These are phyloP conservation scores for Wolfiporia cocos DNA, from an alignment of 1,284 basidiomycete species.

Conservation along the genomic window DNA sequence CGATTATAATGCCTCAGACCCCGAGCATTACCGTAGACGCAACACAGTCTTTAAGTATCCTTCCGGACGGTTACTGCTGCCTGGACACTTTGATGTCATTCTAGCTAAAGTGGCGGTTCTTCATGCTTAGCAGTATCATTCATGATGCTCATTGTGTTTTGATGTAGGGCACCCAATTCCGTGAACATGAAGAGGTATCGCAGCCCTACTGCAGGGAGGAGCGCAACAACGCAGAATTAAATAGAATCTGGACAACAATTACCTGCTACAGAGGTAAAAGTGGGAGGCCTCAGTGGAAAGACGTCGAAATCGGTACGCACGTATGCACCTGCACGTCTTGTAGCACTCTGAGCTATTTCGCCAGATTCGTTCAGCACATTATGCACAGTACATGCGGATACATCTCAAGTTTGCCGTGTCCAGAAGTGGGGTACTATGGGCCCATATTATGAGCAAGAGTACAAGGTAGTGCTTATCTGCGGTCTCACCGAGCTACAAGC, in stretches of 20 bases:
- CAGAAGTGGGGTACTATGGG: conserved; percentile 12
- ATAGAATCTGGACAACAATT: no score
- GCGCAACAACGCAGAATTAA: no score
- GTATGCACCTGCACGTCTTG: neutral
- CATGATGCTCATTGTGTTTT: neutral
- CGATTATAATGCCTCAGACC: conserved; percentile 23
- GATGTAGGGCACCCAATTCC: neutral
- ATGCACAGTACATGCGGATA: conserved; percentile 37
- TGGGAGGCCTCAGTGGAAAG: conserved; percentile 36
- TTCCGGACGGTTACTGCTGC: conserved; percentile 26
- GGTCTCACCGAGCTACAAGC: conserved; percentile 41
- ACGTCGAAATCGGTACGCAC: conserved; percentile 33
- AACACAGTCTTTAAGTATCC: conserved; percentile 18
- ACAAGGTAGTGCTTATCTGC: conserved; percentile 41
- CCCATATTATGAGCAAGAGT: conserved; percentile 33
- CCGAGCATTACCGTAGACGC: conserved; percentile 27
- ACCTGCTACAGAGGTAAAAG: conserved; percentile 36
- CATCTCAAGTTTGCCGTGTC: conserved; percentile 25
- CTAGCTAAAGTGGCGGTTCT: conserved; percentile 24
- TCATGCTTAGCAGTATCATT: neutral
- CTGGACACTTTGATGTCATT: conserved; percentile 27
- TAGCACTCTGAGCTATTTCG: neutral
- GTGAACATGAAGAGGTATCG: no score
- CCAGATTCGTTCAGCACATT: conserved; percentile 36
- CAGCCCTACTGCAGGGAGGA: no score